Evolutionary conservation across 2,329 filamentous ascomycete genomes (phyloP).

Genomic region (Fusarium ambrosium): DNA sequence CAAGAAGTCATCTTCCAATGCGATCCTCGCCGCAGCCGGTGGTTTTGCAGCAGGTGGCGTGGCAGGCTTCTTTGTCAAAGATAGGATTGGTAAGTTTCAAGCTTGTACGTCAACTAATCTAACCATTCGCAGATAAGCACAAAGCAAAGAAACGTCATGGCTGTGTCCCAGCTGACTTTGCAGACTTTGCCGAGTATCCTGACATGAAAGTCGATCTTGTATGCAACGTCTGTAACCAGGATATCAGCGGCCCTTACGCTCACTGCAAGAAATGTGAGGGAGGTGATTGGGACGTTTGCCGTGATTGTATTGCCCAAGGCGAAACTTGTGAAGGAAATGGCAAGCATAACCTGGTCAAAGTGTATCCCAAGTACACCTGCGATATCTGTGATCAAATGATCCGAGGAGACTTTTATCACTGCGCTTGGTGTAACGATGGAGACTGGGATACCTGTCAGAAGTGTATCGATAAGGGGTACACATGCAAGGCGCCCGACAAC

Average conservation of each 20-base stretch:
- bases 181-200: slow-evolving; percentile 29
- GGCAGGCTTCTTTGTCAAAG: slow-evolving; percentile 34
- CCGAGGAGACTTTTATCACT: slow-evolving; percentile 29
- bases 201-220: slow-evolving; percentile 2
- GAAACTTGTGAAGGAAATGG: slow-evolving; percentile 18
- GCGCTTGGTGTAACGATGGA: slow-evolving; percentile 10
- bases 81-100: slow-evolving; percentile 23
- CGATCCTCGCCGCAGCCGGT: slow-evolving; percentile 22
- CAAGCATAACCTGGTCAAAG: slow-evolving; percentile 31
- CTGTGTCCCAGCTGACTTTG: slow-evolving; percentile 11
- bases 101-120: background rate
- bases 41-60: slow-evolving; percentile 34
- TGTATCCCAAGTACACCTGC: slow-evolving; percentile 33
- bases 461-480: slow-evolving; percentile 28
- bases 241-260: slow-evolving; percentile 28
- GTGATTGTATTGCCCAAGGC: slow-evolving; percentile 29
- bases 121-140: slow-evolving; percentile 15
- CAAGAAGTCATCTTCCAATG: slow-evolving; percentile 6
- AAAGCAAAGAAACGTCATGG: slow-evolving; percentile 39
- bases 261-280: slow-evolving; percentile 36
- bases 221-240: slow-evolving; percentile 28
- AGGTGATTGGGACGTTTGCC: slow-evolving; percentile 34
- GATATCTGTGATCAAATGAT: slow-evolving; percentile 25
- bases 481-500: slow-evolving; percentile 2
- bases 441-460: slow-evolving; percentile 32